Percentiles rank a stretch among this genome's conserved stretches.
Evolutionary conservation across 2,329 filamentous ascomycete genomes (phyloP).

Genomic region (Cercospora janseana): DNA sequence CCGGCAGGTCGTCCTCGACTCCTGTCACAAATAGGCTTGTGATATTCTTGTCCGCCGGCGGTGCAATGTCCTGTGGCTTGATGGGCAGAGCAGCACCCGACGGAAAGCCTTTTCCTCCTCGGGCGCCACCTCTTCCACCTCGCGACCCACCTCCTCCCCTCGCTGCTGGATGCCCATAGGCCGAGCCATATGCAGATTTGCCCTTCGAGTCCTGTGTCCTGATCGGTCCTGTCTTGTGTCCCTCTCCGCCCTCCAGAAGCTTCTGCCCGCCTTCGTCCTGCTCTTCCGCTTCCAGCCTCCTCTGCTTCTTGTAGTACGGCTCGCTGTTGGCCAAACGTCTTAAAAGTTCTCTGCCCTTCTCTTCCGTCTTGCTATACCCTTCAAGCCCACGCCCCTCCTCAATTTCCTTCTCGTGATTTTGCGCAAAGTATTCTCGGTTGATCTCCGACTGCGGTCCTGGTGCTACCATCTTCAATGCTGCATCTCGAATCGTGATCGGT

Average conservation of each 20-base stretch:
- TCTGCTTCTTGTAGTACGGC: slow-evolving; percentile 89
- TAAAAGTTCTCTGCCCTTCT: slow-evolving; percentile 88
- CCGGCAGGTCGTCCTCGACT: slow-evolving; percentile 91
- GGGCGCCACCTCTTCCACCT: slow-evolving; percentile 42
- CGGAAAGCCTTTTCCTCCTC: slow-evolving; percentile 61
- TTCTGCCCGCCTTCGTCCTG: slow-evolving; percentile 41
- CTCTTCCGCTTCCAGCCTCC: slow-evolving; percentile 57
- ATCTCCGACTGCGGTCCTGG: slow-evolving; percentile 88
- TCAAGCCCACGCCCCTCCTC: slow-evolving; percentile 87
- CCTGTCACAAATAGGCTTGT: slow-evolving; percentile 94
- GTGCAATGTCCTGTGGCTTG: slow-evolving; percentile 78
- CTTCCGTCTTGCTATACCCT: slow-evolving; percentile 94
- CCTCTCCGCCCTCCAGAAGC: slow-evolving; percentile 43
- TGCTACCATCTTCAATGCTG: slow-evolving; percentile 95
- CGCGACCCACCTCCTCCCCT: slow-evolving; percentile 29
- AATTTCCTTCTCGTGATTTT: slow-evolving; percentile 93
- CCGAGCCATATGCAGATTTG: slow-evolving; percentile 36
- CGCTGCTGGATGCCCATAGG: slow-evolving; percentile 26
- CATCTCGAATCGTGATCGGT: slow-evolving; percentile 91
- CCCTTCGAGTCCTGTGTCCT: slow-evolving; percentile 63
- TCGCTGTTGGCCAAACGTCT: slow-evolving; percentile 84
- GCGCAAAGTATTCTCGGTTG: slow-evolving; percentile 95
- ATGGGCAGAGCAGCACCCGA: slow-evolving; percentile 72
- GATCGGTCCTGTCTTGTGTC: slow-evolving; percentile 65
- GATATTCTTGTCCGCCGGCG: slow-evolving; percentile 79